Conservation (phyloP, 495 filamentous ascomycete species). For the Polyplosphaeria fusca region DNA sequence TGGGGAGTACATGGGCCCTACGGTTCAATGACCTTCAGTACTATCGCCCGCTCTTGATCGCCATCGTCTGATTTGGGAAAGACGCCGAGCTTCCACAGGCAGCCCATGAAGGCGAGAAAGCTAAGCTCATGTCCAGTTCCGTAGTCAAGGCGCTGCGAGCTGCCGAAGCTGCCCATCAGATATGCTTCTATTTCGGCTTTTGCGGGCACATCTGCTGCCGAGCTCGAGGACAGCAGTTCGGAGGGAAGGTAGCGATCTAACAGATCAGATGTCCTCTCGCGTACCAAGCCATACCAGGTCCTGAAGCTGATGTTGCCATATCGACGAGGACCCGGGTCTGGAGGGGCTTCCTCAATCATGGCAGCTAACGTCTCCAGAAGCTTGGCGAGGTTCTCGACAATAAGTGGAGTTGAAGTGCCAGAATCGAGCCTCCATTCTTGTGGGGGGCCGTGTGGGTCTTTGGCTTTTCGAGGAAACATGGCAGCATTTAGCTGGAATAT, state of each 20-base stretch:
- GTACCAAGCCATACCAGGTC: conserved; percentile 70
- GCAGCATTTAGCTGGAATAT: conserved; percentile 83
- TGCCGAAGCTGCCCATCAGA: conserved; percentile 83
- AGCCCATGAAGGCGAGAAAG: conserved; percentile 86
- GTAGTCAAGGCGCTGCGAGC: conserved; percentile 84
- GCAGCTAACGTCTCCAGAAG: conserved; percentile 60
- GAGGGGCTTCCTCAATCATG: conserved; percentile 75
- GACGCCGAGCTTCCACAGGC: conserved; percentile 82
- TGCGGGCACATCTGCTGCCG: conserved; percentile 39
- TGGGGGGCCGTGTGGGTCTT: conserved; percentile 32
- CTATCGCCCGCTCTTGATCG: conserved; percentile 69
- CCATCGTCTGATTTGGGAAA: conserved; percentile 56
- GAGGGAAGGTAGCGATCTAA: conserved; percentile 61
- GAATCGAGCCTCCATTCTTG: conserved; percentile 54
- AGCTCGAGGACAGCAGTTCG: conserved; percentile 35
- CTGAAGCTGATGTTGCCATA: conserved; percentile 92
- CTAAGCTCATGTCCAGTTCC: conserved; percentile 94
- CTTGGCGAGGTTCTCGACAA: conserved; percentile 60
- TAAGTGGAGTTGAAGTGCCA: conserved; percentile 52
- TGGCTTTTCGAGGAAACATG: conserved; percentile 67
- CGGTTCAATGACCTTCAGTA: conserved; percentile 78
- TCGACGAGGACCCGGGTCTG: conserved; percentile 76
- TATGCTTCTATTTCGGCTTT: conserved; percentile 72
- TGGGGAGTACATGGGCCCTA: conserved; percentile 43
- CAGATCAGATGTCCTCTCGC: conserved; percentile 54